These are phyloP conservation scores for Penicillium egyptiacum DNA, from an alignment of 495 filamentous ascomycete species.

Conservation along the genomic window DNA sequence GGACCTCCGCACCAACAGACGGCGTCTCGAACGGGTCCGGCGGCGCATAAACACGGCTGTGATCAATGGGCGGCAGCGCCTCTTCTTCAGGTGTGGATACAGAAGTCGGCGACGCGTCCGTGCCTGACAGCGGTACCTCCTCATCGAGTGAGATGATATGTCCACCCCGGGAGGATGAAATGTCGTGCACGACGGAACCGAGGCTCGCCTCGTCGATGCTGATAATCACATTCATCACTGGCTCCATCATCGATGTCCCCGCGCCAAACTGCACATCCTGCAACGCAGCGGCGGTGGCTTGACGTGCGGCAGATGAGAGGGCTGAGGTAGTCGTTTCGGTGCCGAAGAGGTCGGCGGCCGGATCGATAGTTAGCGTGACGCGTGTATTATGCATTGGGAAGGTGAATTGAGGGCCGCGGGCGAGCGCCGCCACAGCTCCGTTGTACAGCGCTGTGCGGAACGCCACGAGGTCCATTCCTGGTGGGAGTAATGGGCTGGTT, in stretches of 20 bases:
- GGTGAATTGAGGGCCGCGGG: slow-evolving; percentile 74
- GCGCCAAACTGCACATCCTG: slow-evolving; percentile 42
- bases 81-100: slow-evolving; percentile 23
- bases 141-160: slow-evolving; percentile 80
- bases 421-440: slow-evolving; percentile 79
- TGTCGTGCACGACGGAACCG: slow-evolving; percentile 86
- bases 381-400: slow-evolving; percentile 73
- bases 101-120: slow-evolving; percentile 20
- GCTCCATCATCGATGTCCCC: slow-evolving; percentile 75
- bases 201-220: slow-evolving; percentile 77
- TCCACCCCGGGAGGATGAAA: slow-evolving; percentile 78
- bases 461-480: slow-evolving; percentile 54
- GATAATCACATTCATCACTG: slow-evolving; percentile 85
- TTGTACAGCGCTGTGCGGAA: slow-evolving; percentile 69
- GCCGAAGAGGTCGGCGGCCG: slow-evolving; percentile 62
- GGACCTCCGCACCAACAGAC: slow-evolving; percentile 24
- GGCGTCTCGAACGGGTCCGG: slow-evolving; percentile 74
- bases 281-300: slow-evolving; percentile 67
- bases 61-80: slow-evolving; percentile 54
- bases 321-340: slow-evolving; percentile 68
- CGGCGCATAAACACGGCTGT: slow-evolving; percentile 75
- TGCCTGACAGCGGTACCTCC: slow-evolving; percentile 42
- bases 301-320: slow-evolving; percentile 72
- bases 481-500: slow-evolving; percentile 48
- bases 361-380: slow-evolving; percentile 68